A percentile compares a stretch with the other conserved stretches of the same genome.
Evolutionary conservation across 2,329 filamentous ascomycete genomes (phyloP).

Genomic region (Parascedosporium putredinis): DNA sequence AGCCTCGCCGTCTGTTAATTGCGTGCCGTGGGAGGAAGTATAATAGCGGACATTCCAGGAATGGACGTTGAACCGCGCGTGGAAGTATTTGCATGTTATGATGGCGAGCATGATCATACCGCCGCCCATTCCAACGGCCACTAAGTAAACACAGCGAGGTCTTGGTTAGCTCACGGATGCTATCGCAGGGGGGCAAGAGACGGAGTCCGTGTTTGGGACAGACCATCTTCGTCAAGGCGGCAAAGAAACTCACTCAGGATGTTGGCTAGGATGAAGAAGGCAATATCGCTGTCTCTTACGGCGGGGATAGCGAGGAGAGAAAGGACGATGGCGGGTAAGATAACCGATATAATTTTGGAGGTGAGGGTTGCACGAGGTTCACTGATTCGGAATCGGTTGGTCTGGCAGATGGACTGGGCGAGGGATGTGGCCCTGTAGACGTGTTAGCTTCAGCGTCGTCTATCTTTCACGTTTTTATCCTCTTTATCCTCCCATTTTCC

Average conservation of each 20-base stretch:
- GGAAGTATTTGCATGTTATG: constrained; percentile 30
- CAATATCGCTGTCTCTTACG: constrained; percentile 18
- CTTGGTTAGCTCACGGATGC: too few species aligned
- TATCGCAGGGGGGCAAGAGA: too few species aligned
- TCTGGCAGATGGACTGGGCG: constrained; percentile 23
- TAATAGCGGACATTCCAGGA: constrained; percentile 17
- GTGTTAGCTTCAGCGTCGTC: not conserved
- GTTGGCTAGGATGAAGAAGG: constrained; percentile 26
- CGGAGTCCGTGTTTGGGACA: too few species aligned
- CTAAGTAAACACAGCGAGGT: constrained; percentile 16
- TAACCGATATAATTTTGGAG: constrained; percentile 24
- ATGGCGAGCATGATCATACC: constrained; percentile 26
- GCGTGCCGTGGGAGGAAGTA: not conserved
- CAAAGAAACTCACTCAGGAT: constrained; percentile 25
- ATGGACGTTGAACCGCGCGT: constrained; percentile 21
- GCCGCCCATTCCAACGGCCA: constrained; percentile 26
- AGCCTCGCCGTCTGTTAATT: not conserved
- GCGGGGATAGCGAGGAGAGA: constrained; percentile 19
- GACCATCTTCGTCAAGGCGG: too few species aligned
- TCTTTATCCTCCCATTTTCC: too few species aligned
- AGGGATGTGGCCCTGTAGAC: constrained; percentile 24
- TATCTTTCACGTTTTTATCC: too few species aligned
- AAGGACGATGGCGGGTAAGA: constrained; percentile 25
- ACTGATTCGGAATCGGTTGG: constrained; percentile 18
- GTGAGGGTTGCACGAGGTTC: constrained; percentile 16